Evolutionary conservation across 2,329 filamentous ascomycete genomes (phyloP).

Genomic region (Clarireedia sp.): DNA sequence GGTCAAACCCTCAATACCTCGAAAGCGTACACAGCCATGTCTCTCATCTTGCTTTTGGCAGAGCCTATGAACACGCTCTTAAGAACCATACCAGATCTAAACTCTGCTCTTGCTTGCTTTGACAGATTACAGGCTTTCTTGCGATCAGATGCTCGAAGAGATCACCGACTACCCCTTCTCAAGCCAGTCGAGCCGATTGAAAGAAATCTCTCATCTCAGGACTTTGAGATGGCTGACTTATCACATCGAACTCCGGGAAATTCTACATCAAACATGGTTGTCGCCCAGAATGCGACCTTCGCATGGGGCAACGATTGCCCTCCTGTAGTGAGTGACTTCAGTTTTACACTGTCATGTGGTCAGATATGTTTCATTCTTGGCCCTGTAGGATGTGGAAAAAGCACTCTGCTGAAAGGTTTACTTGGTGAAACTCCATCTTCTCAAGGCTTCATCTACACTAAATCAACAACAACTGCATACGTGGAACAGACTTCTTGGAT

Average conservation of each 20-base stretch:
- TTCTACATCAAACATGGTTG: conserved; percentile 13
- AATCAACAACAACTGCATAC: conserved; percentile 29
- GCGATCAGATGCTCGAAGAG: conserved; percentile 16
- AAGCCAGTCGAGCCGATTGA: not conserved
- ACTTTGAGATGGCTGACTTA: conserved; percentile 12
- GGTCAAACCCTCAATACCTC: conserved; percentile 23
- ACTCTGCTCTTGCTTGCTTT: conserved; percentile 34
- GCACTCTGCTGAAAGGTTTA: conserved; percentile 25
- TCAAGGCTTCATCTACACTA: conserved; percentile 22
- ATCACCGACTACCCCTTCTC: conserved; percentile 18
- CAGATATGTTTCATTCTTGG: conserved; percentile 26
- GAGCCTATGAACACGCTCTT: conserved; percentile 35
- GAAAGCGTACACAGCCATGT: conserved; percentile 36
- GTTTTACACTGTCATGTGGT: conserved; percentile 11
- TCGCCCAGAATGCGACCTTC: conserved; percentile 21
- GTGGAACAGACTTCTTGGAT: conserved; percentile 41
- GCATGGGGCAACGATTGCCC: conserved; percentile 14
- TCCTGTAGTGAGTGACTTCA: conserved; percentile 16
- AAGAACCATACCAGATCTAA: conserved; percentile 32
- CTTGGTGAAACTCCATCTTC: conserved; percentile 23
- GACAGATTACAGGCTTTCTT: conserved; percentile 35
- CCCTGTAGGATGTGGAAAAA: conserved; percentile 29
- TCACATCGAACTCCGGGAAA: not conserved
- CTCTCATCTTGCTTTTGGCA: conserved; percentile 34
- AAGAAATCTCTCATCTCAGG: not conserved